Percentiles rank a stretch among this genome's conserved stretches.
Evolutionary conservation across 2,329 filamentous ascomycete genomes (phyloP).

Genomic region (Penicillium sp.): DNA sequence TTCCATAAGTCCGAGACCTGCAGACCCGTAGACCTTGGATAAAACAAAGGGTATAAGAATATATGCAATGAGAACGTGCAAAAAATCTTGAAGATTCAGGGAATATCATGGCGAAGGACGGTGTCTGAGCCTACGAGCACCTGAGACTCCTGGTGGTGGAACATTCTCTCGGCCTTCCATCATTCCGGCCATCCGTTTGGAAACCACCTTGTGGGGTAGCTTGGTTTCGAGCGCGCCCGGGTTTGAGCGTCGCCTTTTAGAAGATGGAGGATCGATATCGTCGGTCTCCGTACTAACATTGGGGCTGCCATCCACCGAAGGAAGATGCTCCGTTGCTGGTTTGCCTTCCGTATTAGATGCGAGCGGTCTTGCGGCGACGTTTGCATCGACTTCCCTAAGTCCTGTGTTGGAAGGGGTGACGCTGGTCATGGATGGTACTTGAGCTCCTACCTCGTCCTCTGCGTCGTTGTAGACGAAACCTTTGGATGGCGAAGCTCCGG

Average conservation of each 20-base stretch:
- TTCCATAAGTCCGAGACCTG: conserved; percentile 7
- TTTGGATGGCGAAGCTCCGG: conserved; percentile 53
- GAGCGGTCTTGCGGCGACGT: conserved; percentile 46
- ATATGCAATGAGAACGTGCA: conserved; percentile 5
- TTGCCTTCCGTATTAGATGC: conserved; percentile 28
- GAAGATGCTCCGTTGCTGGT: conserved; percentile 14
- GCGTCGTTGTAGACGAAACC: conserved; percentile 59
- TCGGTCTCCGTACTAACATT: conserved; percentile 27
- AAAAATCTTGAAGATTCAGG: background rate
- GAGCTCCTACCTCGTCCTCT: conserved; percentile 43
- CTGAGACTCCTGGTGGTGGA: conserved; percentile 31
- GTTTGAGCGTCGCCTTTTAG: conserved; percentile 37
- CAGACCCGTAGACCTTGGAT: background rate
- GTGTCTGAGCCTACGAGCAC: conserved; percentile 37
- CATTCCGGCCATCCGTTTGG: conserved; percentile 45
- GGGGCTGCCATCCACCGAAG: conserved; percentile 5
- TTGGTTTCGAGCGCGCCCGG: conserved; percentile 42
- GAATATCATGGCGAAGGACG: conserved; percentile 32
- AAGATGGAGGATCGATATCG: conserved; percentile 30
- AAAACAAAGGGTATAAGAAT: conserved; percentile 16
- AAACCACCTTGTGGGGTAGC: conserved; percentile 48
- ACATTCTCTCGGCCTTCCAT: conserved; percentile 54
- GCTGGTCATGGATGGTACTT: conserved; percentile 34
- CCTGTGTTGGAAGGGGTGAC: conserved; percentile 45
- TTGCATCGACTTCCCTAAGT: conserved; percentile 59